Conservation (phyloP, 192 early-diverging fungal species). For the Coemansia asiatica region DNA sequence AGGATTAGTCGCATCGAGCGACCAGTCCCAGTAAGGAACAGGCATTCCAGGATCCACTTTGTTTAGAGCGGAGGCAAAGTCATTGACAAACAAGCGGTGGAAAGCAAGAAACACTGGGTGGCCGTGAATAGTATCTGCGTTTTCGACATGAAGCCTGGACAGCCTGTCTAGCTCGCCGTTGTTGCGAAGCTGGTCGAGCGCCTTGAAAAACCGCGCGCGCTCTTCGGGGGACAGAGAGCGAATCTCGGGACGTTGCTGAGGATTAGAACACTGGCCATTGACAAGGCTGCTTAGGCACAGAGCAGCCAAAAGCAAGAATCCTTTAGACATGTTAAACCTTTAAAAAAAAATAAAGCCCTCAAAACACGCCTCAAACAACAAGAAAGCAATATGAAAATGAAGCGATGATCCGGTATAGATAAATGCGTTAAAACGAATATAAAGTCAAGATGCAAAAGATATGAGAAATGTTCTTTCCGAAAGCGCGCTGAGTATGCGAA, state of each 20-base stretch:
- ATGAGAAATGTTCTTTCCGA: background rate
- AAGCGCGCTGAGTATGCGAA: background rate
- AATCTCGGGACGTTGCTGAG: constrained; percentile 46
- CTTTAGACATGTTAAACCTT: constrained; percentile 31
- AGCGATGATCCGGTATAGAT: background rate
- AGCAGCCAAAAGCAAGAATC: constrained; percentile 18
- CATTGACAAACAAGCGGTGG: constrained; percentile 58
- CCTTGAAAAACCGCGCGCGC: constrained; percentile 45
- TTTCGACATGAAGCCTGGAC: constrained; percentile 49
- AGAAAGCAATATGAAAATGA: background rate
- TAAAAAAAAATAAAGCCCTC: background rate
- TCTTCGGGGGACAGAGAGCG: constrained; percentile 51
- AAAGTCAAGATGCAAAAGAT: background rate
- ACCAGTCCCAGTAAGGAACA: constrained; percentile 59
- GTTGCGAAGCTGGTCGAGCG: constrained; percentile 30
- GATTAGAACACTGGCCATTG: constrained; percentile 40
- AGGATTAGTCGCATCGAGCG: constrained; percentile 51
- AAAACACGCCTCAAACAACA: background rate
- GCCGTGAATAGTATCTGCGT: constrained; percentile 51
- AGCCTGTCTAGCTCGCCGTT: constrained; percentile 54
- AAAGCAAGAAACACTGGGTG: constrained; percentile 56
- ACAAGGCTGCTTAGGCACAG: constrained; percentile 30
- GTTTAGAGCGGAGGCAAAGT: constrained; percentile 56
- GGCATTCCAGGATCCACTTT: constrained; percentile 50
- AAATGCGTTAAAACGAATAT: background rate